These are phyloP conservation scores for Xylariaceae sp. DNA, from an alignment of 2,329 filamentous ascomycete genomes.

Conservation along the genomic window DNA sequence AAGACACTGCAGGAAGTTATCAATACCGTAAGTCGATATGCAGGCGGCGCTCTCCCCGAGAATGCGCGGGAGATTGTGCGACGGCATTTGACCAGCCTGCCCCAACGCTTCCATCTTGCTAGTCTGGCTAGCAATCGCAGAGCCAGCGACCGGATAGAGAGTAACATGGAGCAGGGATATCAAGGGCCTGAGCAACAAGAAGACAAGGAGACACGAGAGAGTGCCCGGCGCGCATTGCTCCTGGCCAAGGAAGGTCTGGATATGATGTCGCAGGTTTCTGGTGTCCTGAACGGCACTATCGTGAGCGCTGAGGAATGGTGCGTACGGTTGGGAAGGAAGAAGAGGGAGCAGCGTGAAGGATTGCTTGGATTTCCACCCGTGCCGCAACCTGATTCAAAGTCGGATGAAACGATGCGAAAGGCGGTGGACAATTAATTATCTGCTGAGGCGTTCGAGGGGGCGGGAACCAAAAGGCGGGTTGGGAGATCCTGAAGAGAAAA, in stretches of 20 bases:
- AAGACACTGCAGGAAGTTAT: slow-evolving; percentile 77
- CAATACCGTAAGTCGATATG: slow-evolving; percentile 79
- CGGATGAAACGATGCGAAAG: slow-evolving; percentile 19
- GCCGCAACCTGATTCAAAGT: slow-evolving; percentile 25
- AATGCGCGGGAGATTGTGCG: slow-evolving; percentile 82
- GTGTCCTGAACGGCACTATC: slow-evolving; percentile 83
- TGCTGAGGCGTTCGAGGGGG: slow-evolving; percentile 2
- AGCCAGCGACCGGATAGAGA: slow-evolving; percentile 19
- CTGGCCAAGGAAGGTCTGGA: slow-evolving; percentile 87
- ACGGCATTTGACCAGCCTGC: slow-evolving; percentile 76
- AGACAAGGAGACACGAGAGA: slow-evolving; percentile 44
- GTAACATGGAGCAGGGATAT: slow-evolving; percentile 33
- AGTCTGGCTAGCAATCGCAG: slow-evolving; percentile 43
- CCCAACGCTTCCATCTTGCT: slow-evolving; percentile 73
- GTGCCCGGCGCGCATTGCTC: slow-evolving; percentile 72
- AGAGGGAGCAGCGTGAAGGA: slow-evolving; percentile 31
- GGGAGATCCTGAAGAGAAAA: not conserved
- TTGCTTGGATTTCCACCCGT: slow-evolving; percentile 20
- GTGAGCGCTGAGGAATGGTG: slow-evolving; percentile 90
- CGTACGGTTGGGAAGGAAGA: slow-evolving; percentile 60
- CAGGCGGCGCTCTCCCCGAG: slow-evolving; percentile 83
- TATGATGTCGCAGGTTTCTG: slow-evolving; percentile 88
- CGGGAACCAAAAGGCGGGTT: not conserved
- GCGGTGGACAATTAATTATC: not conserved
- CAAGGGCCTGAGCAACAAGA: slow-evolving; percentile 39